Base-by-base conservation (phyloP, 345 rosid genomes). In the Euclidium syriacum region DNA sequence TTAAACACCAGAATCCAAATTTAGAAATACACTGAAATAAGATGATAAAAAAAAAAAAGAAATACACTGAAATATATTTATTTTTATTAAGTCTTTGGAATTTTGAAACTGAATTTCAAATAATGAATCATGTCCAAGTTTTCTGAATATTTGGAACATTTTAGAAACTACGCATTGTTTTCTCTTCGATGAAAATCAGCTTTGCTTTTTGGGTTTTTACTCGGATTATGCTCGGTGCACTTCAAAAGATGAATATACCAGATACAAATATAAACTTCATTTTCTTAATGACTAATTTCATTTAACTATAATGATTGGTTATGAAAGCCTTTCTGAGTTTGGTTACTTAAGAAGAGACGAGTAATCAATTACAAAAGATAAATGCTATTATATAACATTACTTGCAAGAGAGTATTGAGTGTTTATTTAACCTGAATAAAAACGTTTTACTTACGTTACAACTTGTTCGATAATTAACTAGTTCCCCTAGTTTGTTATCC, bases 81-180 rank as follows among this genome's bases (percentile, higher is more conserved):
- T n/a, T n/a, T n/a, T n/a, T n/a, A n/a, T n/a, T n/a, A n/a, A n/a
- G n/a, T n/a, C n/a, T n/a, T n/a, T n/a, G n/a, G n/a, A n/a, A 42
- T 60, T n/a, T 42, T 58, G 29, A 24, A 18, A 51, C n/a, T 42
- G 33, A 51, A 6, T 42, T 32, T 51, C 61, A 59, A 60, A 42
- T 52, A 51, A 50, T 51, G 38, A 59, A 68, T 51, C 39, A 59
- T 59, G 46, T 52, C 15, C 51, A 20, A 59, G n/a, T 23, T 58
- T 58, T 43, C n/a, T 58, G 35, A 35, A 15, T 36, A 34, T 30
- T 36, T n/a, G 39, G 42, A 32, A 48, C 50, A 48, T 29, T 29
- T 44, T 67, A 20, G 26, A 69, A 61, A 49, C 30, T 23, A 58
- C 33, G 29, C 18, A 59, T 68, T 24, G 22, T 59, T 60, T 43